Conservation (phyloP, 108 stramenopile genomes). For the Fragilariopsis cylindrus region DNA sequence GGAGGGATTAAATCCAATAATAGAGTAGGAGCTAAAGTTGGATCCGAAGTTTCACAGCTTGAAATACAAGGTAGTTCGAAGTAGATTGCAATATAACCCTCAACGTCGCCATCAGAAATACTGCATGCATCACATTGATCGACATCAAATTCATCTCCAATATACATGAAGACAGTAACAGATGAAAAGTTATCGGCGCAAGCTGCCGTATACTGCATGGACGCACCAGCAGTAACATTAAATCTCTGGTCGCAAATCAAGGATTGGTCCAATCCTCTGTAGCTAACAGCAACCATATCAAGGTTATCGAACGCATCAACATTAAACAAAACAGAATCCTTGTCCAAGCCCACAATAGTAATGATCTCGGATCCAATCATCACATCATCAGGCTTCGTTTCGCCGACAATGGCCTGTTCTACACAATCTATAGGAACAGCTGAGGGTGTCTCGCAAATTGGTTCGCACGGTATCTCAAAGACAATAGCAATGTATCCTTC, state of each 20-base stretch:
- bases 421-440: background rate
- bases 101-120: background rate
- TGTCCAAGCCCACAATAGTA: background rate
- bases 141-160: background rate
- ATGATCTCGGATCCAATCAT: background rate
- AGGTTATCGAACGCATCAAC: background rate
- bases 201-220: background rate
- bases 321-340: background rate
- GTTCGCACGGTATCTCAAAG: background rate
- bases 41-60: background rate
- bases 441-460: background rate
- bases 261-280: background rate
- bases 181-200: background rate
- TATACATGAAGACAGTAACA: background rate
- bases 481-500: background rate
- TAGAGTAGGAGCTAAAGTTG: too few relatives aligned
- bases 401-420: background rate
- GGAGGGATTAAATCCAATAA: too few relatives aligned
- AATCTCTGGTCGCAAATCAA: background rate
- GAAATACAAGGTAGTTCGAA: slow-evolving; percentile 1
- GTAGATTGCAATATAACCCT: background rate
- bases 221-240: background rate
- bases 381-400: background rate
- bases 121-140: background rate
- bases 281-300: background rate